These are phyloP conservation scores for Centaurea solstitialis DNA, from an alignment of 129 eudicot genomes.

Conservation along the genomic window DNA sequence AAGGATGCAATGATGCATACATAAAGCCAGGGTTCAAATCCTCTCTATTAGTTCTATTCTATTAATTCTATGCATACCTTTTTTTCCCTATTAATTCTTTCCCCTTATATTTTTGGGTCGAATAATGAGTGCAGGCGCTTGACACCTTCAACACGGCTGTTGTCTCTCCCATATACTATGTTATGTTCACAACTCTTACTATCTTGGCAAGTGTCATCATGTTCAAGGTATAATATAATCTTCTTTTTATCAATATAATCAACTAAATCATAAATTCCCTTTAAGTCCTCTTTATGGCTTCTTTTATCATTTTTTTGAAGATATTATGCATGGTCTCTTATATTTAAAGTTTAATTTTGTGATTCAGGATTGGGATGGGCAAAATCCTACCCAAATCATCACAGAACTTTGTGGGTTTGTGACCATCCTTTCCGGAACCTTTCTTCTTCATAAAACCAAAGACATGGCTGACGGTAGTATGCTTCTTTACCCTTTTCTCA, in stretches of 20 bases:
- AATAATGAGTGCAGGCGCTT: constrained; percentile 73
- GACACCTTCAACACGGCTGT: constrained; percentile 95
- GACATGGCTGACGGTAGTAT: constrained; percentile 94
- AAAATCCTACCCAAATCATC: constrained; percentile 82
- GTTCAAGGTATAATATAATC: constrained; percentile 83
- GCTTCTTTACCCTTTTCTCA: constrained; percentile 8
- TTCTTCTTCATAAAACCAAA: constrained; percentile 95
- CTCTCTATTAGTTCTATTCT: no score
- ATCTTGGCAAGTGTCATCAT: constrained; percentile 92
- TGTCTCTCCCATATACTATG: constrained; percentile 93
- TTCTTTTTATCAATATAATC: constrained; percentile 1
- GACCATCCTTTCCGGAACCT: constrained; percentile 93
- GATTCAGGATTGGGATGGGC: constrained; percentile 95
- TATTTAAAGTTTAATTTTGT: neutral
- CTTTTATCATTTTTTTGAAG: no score
- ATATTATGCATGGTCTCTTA: neutral
- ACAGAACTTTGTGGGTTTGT: constrained; percentile 98
- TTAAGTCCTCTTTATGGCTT: neutral
- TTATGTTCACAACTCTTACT: constrained; percentile 85
- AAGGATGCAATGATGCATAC: no score
- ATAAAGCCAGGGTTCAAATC: no score
- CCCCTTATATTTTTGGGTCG: neutral
- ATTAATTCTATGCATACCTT: no score
- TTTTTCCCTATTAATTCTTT: no score
- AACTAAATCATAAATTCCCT: neutral